Conservation (phyloP, 2,329 filamentous ascomycete genomes). For the Venturiaceae sp. region DNA sequence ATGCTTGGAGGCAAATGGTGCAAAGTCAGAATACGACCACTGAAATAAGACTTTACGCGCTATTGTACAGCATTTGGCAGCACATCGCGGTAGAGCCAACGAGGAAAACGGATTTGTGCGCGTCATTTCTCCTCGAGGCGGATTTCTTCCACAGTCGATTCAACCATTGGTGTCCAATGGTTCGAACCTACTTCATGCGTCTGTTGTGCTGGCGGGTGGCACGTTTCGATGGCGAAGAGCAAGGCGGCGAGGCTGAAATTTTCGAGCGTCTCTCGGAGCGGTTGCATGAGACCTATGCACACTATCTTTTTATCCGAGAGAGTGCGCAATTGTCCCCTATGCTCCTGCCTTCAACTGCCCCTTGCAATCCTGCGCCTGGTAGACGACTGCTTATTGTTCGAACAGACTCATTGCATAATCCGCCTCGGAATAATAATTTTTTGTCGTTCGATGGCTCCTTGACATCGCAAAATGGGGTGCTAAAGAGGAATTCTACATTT, state of each 20-base stretch:
- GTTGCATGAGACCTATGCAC: slow-evolving; percentile 64
- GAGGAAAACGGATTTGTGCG: slow-evolving; percentile 61
- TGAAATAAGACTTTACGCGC: slow-evolving; percentile 73
- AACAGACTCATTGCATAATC: slow-evolving; percentile 55
- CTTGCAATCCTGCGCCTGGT: slow-evolving; percentile 76
- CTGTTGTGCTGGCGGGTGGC: slow-evolving; percentile 83
- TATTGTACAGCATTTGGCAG: slow-evolving; percentile 74
- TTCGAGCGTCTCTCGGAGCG: slow-evolving; percentile 58
- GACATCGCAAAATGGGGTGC: slow-evolving; percentile 17
- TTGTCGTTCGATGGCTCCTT: slow-evolving; percentile 55
- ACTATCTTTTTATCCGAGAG: slow-evolving; percentile 67
- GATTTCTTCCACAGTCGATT: slow-evolving; percentile 73
- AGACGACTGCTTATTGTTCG: slow-evolving; percentile 83
- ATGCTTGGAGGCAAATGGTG: slow-evolving; percentile 69
- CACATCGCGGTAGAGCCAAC: slow-evolving; percentile 54
- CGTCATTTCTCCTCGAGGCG: slow-evolving; percentile 66
- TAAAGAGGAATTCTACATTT: neutral
- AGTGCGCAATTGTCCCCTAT: slow-evolving; percentile 49
- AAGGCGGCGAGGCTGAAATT: slow-evolving; percentile 57
- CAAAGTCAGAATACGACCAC: slow-evolving; percentile 82
- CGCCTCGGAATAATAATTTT: slow-evolving; percentile 37
- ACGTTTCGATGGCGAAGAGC: slow-evolving; percentile 58
- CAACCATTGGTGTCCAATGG: slow-evolving; percentile 94
- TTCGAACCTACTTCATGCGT: slow-evolving; percentile 85
- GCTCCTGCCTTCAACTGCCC: slow-evolving; percentile 60